These are phyloP conservation scores for Lactifluus volemus DNA, from an alignment of 768 basidiomycete species.

Conservation along the genomic window DNA sequence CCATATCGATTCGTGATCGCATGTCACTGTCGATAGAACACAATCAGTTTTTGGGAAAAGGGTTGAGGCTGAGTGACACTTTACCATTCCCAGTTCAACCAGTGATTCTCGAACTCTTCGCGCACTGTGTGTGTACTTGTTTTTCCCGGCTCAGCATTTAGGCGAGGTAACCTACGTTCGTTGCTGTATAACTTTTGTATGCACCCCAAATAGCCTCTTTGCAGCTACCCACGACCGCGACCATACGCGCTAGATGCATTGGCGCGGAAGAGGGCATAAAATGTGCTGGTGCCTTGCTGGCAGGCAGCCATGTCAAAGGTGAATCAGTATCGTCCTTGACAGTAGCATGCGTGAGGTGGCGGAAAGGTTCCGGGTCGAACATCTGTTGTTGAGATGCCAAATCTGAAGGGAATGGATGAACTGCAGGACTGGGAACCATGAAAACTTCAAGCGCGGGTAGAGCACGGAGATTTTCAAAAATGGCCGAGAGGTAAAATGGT, in stretches of 20 bases:
- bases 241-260: constrained; percentile 57
- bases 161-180: constrained; percentile 27
- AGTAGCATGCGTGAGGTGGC: constrained; percentile 11
- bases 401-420: background rate
- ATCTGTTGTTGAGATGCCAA: background rate
- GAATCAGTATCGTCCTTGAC: constrained; percentile 11
- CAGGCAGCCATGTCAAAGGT: background rate
- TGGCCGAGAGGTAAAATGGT: constrained; percentile 17
- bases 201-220: constrained; percentile 63
- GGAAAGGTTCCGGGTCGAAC: constrained; percentile 17
- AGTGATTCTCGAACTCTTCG: constrained; percentile 56
- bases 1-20: constrained; percentile 40
- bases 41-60: background rate
- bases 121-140: constrained; percentile 30
- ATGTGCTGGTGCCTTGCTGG: constrained; percentile 22
- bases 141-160: constrained; percentile 14
- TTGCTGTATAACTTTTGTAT: constrained; percentile 43
- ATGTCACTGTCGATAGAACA: constrained; percentile 46
- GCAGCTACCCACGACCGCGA: constrained; percentile 50
- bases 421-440: background rate
- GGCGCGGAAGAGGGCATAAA: constrained; percentile 38
- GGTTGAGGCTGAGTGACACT: background rate
- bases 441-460: constrained; percentile 17
- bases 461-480: constrained; percentile 15
- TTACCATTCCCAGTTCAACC: constrained; percentile 65